phyloP scores from a whole-genome alignment of 1,284 basidiomycete genomes.

The Wallemia ichthyophaga region DNA sequence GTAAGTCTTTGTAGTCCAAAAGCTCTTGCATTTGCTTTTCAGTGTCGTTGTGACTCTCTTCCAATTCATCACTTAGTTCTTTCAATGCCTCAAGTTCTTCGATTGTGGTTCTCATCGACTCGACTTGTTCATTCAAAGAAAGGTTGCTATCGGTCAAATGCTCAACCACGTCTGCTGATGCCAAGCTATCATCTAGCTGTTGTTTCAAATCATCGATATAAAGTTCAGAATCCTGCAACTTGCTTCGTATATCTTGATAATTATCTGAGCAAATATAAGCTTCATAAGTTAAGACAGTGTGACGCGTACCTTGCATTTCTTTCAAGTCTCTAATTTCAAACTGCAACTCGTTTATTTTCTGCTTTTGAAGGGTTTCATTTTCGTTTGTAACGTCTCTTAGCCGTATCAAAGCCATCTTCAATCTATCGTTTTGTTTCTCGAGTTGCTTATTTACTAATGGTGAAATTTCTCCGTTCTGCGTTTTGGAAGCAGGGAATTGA shows the following conservation, averaged over 20 bases:
- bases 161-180: slow-evolving; percentile 85
- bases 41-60: slow-evolving; percentile 82
- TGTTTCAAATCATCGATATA: slow-evolving; percentile 80
- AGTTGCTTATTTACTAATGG: slow-evolving; percentile 59
- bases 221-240: slow-evolving; percentile 51
- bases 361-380: slow-evolving; percentile 53
- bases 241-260: slow-evolving; percentile 25
- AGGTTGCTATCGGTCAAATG: slow-evolving; percentile 84
- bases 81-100: slow-evolving; percentile 87
- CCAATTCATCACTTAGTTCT: slow-evolving; percentile 85
- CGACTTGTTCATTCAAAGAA: slow-evolving; percentile 73
- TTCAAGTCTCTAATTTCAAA: slow-evolving; percentile 14
- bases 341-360: slow-evolving; percentile 59
- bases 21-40: slow-evolving; percentile 78
- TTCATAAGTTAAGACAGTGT: neutral
- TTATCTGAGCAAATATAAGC: neutral
- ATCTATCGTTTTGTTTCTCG: slow-evolving; percentile 78
- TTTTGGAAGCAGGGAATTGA: neutral
- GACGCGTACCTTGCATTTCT: slow-evolving; percentile 25
- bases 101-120: slow-evolving; percentile 78
- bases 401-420: slow-evolving; percentile 78
- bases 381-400: slow-evolving; percentile 65
- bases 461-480: neutral
- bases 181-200: slow-evolving; percentile 80
- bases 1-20: slow-evolving; percentile 36